Evolutionary conservation across 169 alveolate species (phyloP).

Genomic region (Pseudocohnilembus persalinus): DNA sequence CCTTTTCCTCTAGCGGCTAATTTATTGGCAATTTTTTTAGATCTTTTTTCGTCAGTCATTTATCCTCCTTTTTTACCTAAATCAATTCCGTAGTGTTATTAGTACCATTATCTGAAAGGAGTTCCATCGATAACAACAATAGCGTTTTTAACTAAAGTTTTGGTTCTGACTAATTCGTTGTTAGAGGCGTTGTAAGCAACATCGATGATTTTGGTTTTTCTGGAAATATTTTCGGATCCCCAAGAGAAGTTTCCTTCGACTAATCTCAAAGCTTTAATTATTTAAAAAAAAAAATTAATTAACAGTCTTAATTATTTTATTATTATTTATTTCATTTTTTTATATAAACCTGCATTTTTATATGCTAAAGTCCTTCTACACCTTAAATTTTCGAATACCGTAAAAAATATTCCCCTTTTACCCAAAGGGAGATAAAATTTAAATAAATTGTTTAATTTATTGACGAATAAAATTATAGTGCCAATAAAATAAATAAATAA

Average conservation of each 20-base stretch:
- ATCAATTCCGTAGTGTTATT: conserved; percentile 87
- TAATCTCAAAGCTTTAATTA: conserved; percentile 97
- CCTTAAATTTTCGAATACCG: no score
- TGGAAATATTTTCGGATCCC: conserved; percentile 91
- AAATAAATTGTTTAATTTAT: no score
- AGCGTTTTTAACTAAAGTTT: conserved; percentile 97
- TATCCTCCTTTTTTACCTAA: conserved; percentile 60
- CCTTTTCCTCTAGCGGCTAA: conserved; percentile 72
- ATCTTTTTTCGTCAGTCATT: conserved; percentile 65
- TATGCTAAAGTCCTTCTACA: no score
- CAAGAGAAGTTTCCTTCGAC: conserved; percentile 98
- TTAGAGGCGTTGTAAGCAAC: conserved; percentile 99
- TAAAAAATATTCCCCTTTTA: no score
- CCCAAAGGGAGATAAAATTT: no score
- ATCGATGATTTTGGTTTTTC: conserved; percentile 93
- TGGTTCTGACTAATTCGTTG: conserved; percentile 99
- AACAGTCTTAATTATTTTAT: no score
- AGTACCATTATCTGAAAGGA: conserved; percentile 97
- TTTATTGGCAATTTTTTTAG: conserved; percentile 57
- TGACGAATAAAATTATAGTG: no score
- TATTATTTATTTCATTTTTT: no score
- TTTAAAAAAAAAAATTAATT: no score
- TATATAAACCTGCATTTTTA: no score
- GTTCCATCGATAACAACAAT: conserved; percentile 98
- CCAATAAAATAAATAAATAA: no score